These are phyloP conservation scores for Wickerhamomyces chambardii DNA, from an alignment of 805 yeast species.

Conservation along the genomic window DNA sequence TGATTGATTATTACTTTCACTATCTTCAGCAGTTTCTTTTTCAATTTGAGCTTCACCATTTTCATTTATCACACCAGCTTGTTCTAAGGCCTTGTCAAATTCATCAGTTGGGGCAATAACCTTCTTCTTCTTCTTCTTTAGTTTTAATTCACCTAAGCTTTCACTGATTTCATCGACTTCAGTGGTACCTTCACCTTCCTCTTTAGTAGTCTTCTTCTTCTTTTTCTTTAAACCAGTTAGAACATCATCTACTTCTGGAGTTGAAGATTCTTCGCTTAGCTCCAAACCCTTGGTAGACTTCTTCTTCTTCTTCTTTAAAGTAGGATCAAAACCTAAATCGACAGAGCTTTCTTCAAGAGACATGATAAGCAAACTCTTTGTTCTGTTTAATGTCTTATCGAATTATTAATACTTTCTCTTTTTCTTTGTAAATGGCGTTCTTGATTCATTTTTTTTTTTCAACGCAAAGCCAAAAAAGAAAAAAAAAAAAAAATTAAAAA, in stretches of 20 bases:
- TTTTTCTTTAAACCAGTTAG: conserved; percentile 78
- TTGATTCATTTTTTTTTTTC: not conserved
- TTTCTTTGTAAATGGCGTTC: not conserved
- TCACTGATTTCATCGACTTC: conserved; percentile 39
- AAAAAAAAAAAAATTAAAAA: too few species aligned
- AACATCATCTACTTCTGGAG: conserved; percentile 48
- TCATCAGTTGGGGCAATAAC: conserved; percentile 56
- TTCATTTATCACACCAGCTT: conserved; percentile 74
- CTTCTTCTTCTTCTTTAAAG: conserved; percentile 77
- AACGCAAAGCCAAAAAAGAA: not conserved
- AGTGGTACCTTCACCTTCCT: conserved; percentile 23
- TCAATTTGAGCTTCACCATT: conserved; percentile 16
- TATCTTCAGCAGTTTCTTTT: conserved; percentile 8
- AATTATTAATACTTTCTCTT: not conserved
- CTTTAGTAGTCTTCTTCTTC: conserved; percentile 56
- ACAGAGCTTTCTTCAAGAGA: conserved; percentile 17
- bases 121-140: conserved; percentile 77
- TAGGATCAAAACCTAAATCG: conserved; percentile 55
- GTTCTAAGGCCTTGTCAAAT: conserved; percentile 81
- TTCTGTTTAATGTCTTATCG: not conserved
- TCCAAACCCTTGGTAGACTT: conserved; percentile 35
- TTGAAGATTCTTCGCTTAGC: conserved; percentile 23
- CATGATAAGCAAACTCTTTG: conserved; percentile 3
- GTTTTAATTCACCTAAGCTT: conserved; percentile 59
- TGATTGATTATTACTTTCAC: conserved; percentile 21